phyloP scores from a whole-genome alignment of 2,329 filamentous ascomycete genomes.

The Drechmeria coniospora region DNA sequence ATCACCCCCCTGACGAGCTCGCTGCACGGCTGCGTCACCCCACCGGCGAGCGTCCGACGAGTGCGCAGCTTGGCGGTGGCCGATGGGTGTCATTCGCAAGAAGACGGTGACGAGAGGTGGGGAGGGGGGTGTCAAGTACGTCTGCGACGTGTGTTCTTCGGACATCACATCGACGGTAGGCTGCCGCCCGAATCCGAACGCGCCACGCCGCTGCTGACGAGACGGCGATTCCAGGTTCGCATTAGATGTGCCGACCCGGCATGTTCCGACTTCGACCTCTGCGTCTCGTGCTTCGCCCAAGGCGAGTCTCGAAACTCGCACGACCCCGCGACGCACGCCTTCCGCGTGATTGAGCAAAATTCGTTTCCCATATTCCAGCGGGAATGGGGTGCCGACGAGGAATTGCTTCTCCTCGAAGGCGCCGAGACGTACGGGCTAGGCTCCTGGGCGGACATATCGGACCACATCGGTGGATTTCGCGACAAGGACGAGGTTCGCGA shows the following conservation, averaged over 20 bases:
- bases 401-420: conserved; percentile 82
- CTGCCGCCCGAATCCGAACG: conserved; percentile 9
- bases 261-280: conserved; percentile 92
- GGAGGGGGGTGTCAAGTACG: conserved; percentile 84
- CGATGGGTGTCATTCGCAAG: conserved; percentile 91
- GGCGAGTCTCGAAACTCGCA: conserved; percentile 71
- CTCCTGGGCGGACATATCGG: conserved; percentile 94
- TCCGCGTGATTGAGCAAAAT: conserved; percentile 92
- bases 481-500: conserved; percentile 91
- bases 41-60: too few relatives aligned
- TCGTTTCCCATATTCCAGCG: conserved; percentile 91
- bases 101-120: conserved; percentile 76
- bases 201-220: conserved; percentile 5
- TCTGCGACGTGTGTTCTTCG: conserved; percentile 91
- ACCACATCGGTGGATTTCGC: conserved; percentile 92
- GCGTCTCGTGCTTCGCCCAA: conserved; percentile 83
- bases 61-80: background rate
- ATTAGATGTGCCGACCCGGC: conserved; percentile 74
- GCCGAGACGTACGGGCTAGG: conserved; percentile 92
- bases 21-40: too few relatives aligned
- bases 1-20: conserved; percentile 2
- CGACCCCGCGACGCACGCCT: conserved; percentile 73
- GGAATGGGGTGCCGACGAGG: conserved; percentile 96
- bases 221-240: conserved; percentile 49
- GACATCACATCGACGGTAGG: conserved; percentile 93